Evolutionary conservation across 2,329 filamentous ascomycete genomes (phyloP).

Genomic region (Cadophora luteo-olivacea): DNA sequence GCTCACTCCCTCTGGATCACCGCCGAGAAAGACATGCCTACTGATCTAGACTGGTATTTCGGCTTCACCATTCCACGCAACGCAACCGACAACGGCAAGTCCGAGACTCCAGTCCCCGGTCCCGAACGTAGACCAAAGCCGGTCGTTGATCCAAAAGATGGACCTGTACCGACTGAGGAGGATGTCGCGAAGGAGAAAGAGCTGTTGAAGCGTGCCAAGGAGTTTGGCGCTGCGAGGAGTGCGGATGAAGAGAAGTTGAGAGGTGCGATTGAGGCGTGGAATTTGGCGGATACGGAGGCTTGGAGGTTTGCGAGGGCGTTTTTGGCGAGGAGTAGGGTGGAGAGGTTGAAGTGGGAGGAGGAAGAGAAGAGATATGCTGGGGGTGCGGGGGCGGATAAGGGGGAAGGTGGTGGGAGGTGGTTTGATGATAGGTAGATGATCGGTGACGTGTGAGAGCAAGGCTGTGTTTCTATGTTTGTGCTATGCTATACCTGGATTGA

Average conservation of each 20-base stretch:
- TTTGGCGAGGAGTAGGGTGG: constrained; percentile 65
- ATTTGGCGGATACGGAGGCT: constrained; percentile 75
- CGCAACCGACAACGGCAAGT: constrained; percentile 58
- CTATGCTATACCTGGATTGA: background rate
- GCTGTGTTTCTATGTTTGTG: constrained; percentile 22
- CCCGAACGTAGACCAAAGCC: constrained; percentile 61
- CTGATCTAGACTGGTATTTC: constrained; percentile 88
- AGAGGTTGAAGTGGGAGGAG: constrained; percentile 73
- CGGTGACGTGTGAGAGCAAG: background rate
- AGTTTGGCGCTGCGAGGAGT: constrained; percentile 52
- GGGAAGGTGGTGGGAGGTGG: constrained; percentile 42
- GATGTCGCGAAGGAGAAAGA: constrained; percentile 61
- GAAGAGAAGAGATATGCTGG: constrained; percentile 70
- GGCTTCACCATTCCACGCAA: constrained; percentile 79
- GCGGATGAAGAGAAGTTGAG: constrained; percentile 55
- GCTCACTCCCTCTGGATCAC: constrained; percentile 81
- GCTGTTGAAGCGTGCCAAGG: constrained; percentile 61
- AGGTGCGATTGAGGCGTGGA: constrained; percentile 68
- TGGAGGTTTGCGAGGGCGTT: constrained; percentile 79
- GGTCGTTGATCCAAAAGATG: constrained; percentile 54
- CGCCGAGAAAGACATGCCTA: constrained; percentile 63
- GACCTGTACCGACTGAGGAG: constrained; percentile 57
- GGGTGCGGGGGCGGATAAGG: constrained; percentile 56
- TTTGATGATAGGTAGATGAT: constrained; percentile 37
- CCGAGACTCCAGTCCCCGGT: constrained; percentile 63